Conservation (phyloP, 2,329 filamentous ascomycete genomes). For the Stromatinia cepivora region DNA sequence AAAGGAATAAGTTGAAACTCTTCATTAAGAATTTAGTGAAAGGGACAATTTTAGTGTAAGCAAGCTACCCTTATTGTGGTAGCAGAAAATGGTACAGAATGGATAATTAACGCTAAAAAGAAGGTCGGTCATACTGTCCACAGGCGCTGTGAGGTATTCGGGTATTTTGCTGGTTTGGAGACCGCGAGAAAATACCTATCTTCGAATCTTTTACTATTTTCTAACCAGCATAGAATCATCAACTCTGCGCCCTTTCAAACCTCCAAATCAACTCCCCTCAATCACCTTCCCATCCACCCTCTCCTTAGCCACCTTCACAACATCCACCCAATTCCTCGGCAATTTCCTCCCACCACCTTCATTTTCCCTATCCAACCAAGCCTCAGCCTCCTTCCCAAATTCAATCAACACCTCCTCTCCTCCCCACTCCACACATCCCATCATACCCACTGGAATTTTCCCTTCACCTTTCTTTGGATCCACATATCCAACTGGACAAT, state of each 20-base stretch:
- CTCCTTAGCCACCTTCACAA: constrained; percentile 46
- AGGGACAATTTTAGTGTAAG: too few relatives aligned
- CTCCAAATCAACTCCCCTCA: not conserved
- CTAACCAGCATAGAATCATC: not conserved
- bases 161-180: not conserved
- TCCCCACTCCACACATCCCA: constrained; percentile 68
- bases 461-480: constrained; percentile 49
- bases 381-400: constrained; percentile 60
- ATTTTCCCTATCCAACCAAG: constrained; percentile 51
- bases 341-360: constrained; percentile 51
- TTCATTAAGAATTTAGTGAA: too few relatives aligned
- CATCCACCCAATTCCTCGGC: constrained; percentile 60
- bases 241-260: not conserved
- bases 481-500: constrained; percentile 72
- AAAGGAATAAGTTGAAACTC: too few relatives aligned
- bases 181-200: not conserved
- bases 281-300: constrained; percentile 56
- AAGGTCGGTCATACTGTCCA: too few relatives aligned
- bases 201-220: too few relatives aligned
- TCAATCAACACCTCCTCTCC: constrained; percentile 61
- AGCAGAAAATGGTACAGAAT: too few relatives aligned
- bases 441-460: constrained; percentile 59
- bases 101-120: too few relatives aligned
- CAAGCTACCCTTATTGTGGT: too few relatives aligned
- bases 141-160: too few relatives aligned